phyloP scores from a whole-genome alignment of 495 filamentous ascomycete species.

The Cryomyces minteri region DNA sequence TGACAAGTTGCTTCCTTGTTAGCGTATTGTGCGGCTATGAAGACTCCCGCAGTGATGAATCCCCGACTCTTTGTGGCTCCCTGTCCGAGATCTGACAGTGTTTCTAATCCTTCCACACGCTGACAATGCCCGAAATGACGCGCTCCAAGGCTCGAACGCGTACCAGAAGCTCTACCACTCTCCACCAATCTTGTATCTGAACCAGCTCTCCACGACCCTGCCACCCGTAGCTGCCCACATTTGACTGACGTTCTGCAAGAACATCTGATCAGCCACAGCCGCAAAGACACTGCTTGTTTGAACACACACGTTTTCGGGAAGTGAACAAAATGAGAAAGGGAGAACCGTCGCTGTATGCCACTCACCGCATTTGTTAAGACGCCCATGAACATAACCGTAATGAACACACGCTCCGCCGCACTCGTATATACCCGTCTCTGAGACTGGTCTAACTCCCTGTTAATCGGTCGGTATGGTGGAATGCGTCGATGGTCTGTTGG shows the following conservation, averaged over 20 bases:
- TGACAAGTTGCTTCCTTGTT: no score
- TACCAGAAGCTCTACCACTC: slow-evolving; percentile 21
- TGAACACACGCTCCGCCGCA: slow-evolving; percentile 25
- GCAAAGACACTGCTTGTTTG: background rate
- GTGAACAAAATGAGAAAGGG: background rate
- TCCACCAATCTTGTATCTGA: slow-evolving; percentile 30
- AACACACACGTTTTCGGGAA: background rate
- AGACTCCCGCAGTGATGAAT: no score
- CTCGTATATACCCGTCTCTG: slow-evolving; percentile 26
- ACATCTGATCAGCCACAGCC: background rate
- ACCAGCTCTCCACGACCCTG: slow-evolving; percentile 23
- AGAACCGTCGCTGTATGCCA: background rate
- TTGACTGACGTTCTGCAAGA: slow-evolving; percentile 17
- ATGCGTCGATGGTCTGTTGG: slow-evolving; percentile 28
- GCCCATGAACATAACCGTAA: slow-evolving; percentile 33
- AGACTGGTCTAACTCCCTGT: slow-evolving; percentile 23
- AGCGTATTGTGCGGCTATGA: no score
- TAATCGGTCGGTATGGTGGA: slow-evolving; percentile 29
- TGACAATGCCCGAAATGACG: no score
- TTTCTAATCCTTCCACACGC: no score
- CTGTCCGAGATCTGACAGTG: no score
- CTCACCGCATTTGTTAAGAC: slow-evolving; percentile 33
- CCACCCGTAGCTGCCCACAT: slow-evolving; percentile 28
- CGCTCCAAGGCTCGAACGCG: no score
- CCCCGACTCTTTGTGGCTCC: no score